Conservation (phyloP, 2,329 filamentous ascomycete genomes). For the Ophiostoma pallidulum region DNA sequence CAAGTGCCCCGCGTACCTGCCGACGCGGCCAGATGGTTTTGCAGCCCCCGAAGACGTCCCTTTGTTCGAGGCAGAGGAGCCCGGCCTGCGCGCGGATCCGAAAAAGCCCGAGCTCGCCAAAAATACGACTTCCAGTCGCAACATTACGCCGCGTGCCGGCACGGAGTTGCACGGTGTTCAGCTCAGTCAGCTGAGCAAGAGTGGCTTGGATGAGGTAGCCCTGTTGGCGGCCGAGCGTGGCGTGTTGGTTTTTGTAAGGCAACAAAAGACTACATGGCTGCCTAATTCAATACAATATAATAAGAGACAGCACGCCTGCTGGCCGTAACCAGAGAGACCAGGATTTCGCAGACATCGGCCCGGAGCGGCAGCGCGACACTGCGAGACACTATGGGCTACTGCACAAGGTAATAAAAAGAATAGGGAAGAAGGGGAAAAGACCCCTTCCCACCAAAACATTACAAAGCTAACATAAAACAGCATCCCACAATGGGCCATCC, state of each 20-base stretch:
- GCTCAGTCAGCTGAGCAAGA: conserved; percentile 49
- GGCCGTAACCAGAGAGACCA: no score
- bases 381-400: conserved; percentile 51
- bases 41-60: conserved; percentile 44
- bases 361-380: conserved; percentile 53
- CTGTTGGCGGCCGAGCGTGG: conserved; percentile 59
- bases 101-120: conserved; percentile 52
- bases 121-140: conserved; percentile 34
- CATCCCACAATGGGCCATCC: conserved; percentile 59
- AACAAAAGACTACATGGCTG: no score
- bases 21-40: conserved; percentile 49
- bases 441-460: no score
- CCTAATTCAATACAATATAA: no score
- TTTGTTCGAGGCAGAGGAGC: conserved; percentile 57
- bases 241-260: no score
- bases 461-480: no score
- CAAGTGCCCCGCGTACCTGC: conserved; percentile 59
- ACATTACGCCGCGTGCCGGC: conserved; percentile 58
- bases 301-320: no score
- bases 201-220: conserved; percentile 60
- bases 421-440: no score
- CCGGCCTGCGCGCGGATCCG: conserved; percentile 58
- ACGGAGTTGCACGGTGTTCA: conserved; percentile 59
- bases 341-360: conserved; percentile 53
- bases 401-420: no score